Evolutionary conservation across 345 rosid species (phyloP), one percentile per base, ranked within the genome.

Genomic region (Salix purpurea): DNA sequence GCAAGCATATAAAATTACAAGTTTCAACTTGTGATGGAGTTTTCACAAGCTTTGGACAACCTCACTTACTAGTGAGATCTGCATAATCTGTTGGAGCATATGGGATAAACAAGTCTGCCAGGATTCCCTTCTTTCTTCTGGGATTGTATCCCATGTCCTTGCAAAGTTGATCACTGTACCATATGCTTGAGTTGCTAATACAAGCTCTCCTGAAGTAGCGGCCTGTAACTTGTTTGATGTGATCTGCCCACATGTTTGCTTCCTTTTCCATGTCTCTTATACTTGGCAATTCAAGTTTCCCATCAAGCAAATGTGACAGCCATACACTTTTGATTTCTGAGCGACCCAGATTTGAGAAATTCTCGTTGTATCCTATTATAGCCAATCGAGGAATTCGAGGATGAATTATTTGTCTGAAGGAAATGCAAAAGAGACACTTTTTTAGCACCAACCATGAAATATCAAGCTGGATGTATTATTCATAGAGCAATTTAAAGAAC

Each of bases 111-210:
- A 81, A 74, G 40, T 84, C 87, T 15, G 82, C 76, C 4, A 80
- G 65, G 54, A 84, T 24, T 30, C 89, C 82, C 14, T 48, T 80
- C 72, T 84, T 84, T 70, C 89, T 84, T 62, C 75, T 80, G 23
- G 83, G 76, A 71, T 81, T 79, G 71, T 76, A 80, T 54, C 83
- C 80, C 83, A 84, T 81, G 77, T 86, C 87, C 73, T 79, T 86
- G 86, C 89, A 86, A 24, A 84, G 73, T 56, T 82, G 84, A 65
- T 78, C 86, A 69, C 40, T 76, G 79, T 80, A 73, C 83, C 83
- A 78, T 40, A 80, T 84, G 46, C 80, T 73, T 4, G 73, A 37
- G 48, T 66, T 32, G 21, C 78, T 71, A 34, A 78, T 66, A 12
- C 84, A 82, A 6, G 86, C 77, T 69, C 80, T 84, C 65, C 78